Conservation (phyloP, 192 early-diverging fungal genomes). For the Rhizophagus prolifer region DNA sequence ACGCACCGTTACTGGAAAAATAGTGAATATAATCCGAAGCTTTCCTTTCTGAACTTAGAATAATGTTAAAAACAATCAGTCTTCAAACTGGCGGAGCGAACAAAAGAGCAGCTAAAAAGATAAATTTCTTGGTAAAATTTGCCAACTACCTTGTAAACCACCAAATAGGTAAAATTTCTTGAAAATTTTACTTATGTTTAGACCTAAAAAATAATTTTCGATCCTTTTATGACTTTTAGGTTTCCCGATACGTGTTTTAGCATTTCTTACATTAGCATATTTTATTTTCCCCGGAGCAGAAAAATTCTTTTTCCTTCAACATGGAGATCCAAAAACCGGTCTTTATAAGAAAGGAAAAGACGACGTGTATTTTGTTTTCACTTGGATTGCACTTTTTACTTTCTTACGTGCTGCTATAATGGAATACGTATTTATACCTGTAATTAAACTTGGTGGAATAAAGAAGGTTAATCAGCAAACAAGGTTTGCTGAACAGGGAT, state of each 20-base stretch:
- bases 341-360: slow-evolving; percentile 50
- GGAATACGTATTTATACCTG: slow-evolving; percentile 48
- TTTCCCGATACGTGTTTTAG: slow-evolving; percentile 5
- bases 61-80: not conserved
- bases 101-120: not conserved
- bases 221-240: not conserved
- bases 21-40: too few species aligned
- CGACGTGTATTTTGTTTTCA: slow-evolving; percentile 61
- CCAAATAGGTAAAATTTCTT: slow-evolving; percentile 14
- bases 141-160: slow-evolving; percentile 3
- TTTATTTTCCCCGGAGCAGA: slow-evolving; percentile 15
- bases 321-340: slow-evolving; percentile 30
- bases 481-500: slow-evolving; percentile 75
- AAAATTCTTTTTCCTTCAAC: slow-evolving; percentile 42
- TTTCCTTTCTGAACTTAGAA: too few species aligned
- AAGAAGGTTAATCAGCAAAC: slow-evolving; percentile 36
- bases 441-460: slow-evolving; percentile 43
- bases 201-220: not conserved
- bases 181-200: not conserved
- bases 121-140: not conserved
- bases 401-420: slow-evolving; percentile 59
- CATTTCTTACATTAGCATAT: not conserved
- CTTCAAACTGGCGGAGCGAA: not conserved
- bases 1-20: too few species aligned
- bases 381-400: slow-evolving; percentile 68